phyloP scores from a whole-genome alignment of 805 yeast species.

The Metschnikowia proteae region DNA sequence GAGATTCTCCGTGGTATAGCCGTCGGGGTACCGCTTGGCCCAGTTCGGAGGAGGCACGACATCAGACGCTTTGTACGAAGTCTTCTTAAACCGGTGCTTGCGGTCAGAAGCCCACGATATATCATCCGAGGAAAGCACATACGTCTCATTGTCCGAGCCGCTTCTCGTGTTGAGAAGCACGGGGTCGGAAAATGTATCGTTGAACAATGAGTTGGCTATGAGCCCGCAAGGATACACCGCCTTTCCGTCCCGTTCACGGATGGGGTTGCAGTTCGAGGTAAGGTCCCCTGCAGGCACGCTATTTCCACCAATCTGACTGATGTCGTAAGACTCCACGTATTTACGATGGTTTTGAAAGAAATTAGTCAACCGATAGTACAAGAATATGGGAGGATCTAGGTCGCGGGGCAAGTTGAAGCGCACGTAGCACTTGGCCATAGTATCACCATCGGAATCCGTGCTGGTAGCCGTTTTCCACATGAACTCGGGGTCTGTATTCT shows the following conservation, averaged over 20 bases:
- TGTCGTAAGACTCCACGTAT: conserved; percentile 81
- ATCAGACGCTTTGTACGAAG: conserved; percentile 61
- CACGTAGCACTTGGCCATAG: conserved; percentile 51
- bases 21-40: conserved; percentile 74
- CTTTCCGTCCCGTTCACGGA: conserved; percentile 43
- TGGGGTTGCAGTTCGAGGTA: conserved; percentile 36
- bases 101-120: conserved; percentile 87
- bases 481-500: conserved; percentile 43
- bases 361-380: conserved; percentile 84
- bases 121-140: conserved; percentile 47
- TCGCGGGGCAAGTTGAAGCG: conserved; percentile 71
- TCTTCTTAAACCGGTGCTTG: conserved; percentile 60
- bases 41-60: conserved; percentile 96
- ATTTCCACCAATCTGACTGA: conserved; percentile 74
- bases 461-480: conserved; percentile 54
- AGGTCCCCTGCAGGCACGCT: conserved; percentile 55
- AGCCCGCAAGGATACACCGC: conserved; percentile 87
- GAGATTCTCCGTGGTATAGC: conserved; percentile 77
- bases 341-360: conserved; percentile 94
- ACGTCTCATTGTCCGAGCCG: conserved; percentile 41
- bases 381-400: conserved; percentile 64
- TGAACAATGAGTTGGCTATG: conserved; percentile 88
- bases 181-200: conserved; percentile 72
- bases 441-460: conserved; percentile 36
- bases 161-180: conserved; percentile 41